These are phyloP conservation scores for Holtermanniella nyarrowii DNA, from an alignment of 768 basidiomycete genomes.

Conservation along the genomic window DNA sequence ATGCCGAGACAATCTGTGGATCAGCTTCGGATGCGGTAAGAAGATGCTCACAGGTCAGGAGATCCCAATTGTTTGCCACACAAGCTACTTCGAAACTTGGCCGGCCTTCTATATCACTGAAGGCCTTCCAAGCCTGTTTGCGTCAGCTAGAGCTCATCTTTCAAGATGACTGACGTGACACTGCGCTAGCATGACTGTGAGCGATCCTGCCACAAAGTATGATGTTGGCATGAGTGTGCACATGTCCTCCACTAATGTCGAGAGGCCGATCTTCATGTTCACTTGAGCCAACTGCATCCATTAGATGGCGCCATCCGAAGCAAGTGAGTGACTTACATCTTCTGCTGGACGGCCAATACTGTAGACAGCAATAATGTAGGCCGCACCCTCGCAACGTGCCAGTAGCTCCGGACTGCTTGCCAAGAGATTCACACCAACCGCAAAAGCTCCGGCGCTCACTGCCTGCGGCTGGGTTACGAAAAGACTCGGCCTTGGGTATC, in stretches of 20 bases:
- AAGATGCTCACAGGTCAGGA: slow-evolving; percentile 7
- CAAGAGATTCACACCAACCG: slow-evolving; percentile 7
- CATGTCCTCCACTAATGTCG: not conserved
- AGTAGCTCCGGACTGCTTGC: not conserved
- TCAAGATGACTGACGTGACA: slow-evolving; percentile 4
- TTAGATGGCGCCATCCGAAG: not conserved
- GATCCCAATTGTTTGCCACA: slow-evolving; percentile 11
- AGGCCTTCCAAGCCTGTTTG: not conserved
- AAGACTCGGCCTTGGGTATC: slow-evolving; percentile 5
- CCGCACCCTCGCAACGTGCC: slow-evolving; percentile 1
- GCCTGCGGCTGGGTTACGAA: slow-evolving; percentile 4
- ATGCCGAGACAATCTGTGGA: slow-evolving; percentile 7
- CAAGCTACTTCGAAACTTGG: slow-evolving; percentile 5
- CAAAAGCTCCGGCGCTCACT: slow-evolving; percentile 3
- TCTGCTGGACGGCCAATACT: too few species aligned
- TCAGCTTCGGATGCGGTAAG: not conserved
- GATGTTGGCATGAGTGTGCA: slow-evolving; percentile 2
- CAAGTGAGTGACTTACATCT: not conserved
- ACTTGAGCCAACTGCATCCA: not conserved
- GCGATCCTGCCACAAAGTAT: slow-evolving; percentile 3
- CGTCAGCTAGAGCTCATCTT: not conserved
- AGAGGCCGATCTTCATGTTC: not conserved
- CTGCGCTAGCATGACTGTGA: slow-evolving; percentile 2
- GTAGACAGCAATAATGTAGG: slow-evolving; percentile 7
- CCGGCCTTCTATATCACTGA: not conserved